Conservation (phyloP, 805 yeast species). For the Wickerhamiella azyma region DNA sequence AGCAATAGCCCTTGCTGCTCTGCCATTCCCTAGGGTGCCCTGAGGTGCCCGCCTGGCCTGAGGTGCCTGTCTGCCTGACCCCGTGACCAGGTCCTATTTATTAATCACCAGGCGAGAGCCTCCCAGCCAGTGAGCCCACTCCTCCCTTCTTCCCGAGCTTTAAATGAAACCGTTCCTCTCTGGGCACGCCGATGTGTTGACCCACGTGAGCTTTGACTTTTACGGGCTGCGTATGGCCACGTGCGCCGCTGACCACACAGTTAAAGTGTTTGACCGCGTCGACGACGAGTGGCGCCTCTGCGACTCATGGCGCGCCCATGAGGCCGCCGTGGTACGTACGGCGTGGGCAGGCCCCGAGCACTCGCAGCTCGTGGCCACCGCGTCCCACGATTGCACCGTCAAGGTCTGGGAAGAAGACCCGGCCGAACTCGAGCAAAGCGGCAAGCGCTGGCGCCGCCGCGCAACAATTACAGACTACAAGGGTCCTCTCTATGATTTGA, state of each 20-base stretch:
- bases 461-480: conserved; percentile 72
- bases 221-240: conserved; percentile 90
- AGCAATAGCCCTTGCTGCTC: no score
- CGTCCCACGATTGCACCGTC: conserved; percentile 80
- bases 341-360: conserved; percentile 94
- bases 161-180: conserved; percentile 61
- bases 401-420: conserved; percentile 84
- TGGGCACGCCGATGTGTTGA: conserved; percentile 86
- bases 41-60: no score
- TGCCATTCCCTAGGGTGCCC: no score
- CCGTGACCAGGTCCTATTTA: background rate
- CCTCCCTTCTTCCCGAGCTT: no score
- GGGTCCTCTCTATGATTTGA: conserved; percentile 82
- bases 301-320: conserved; percentile 94
- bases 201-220: conserved; percentile 77
- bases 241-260: conserved; percentile 86
- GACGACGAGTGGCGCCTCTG: conserved; percentile 62
- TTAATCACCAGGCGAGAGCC: no score
- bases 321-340: conserved; percentile 66
- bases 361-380: conserved; percentile 74
- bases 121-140: no score
- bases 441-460: conserved; percentile 67
- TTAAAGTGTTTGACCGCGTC: conserved; percentile 69
- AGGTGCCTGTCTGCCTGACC: background rate
- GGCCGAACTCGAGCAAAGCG: conserved; percentile 62